These are phyloP conservation scores for Piper betle DNA, from an alignment of 164 flowering plant species.

Conservation along the genomic window DNA sequence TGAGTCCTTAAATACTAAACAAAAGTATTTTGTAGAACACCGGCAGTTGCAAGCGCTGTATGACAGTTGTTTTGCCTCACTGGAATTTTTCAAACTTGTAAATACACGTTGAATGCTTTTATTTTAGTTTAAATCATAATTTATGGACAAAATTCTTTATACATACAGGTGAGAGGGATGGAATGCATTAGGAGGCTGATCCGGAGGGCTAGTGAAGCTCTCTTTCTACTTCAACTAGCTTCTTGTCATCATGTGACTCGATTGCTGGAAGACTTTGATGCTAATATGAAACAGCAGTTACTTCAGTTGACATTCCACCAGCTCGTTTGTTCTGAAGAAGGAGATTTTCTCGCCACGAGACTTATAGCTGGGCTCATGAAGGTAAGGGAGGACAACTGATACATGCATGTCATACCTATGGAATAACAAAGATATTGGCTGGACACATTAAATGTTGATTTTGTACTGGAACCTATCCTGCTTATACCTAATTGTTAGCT, in stretches of 20 bases:
- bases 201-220: conserved; percentile 83
- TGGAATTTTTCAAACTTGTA: too few relatives aligned
- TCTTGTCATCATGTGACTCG: conserved; percentile 83
- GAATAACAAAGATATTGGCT: too few relatives aligned
- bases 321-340: conserved; percentile 88
- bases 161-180: conserved; percentile 83
- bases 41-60: too few relatives aligned
- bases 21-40: too few relatives aligned
- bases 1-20: too few relatives aligned
- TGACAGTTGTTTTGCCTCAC: too few relatives aligned
- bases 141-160: conserved; percentile 3
- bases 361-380: conserved; percentile 86
- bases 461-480: too few relatives aligned
- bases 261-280: conserved; percentile 62
- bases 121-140: neutral
- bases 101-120: too few relatives aligned
- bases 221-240: conserved; percentile 77
- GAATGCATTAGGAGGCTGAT: conserved; percentile 91
- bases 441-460: too few relatives aligned
- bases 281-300: conserved; percentile 30
- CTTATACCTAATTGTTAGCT: too few relatives aligned
- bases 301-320: conserved; percentile 84
- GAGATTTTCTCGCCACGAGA: conserved; percentile 80
- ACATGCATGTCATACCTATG: too few relatives aligned
- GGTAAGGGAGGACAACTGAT: conserved; percentile 31